phyloP scores from a whole-genome alignment of 768 basidiomycete species.

The Calocybe gangraenosa region DNA sequence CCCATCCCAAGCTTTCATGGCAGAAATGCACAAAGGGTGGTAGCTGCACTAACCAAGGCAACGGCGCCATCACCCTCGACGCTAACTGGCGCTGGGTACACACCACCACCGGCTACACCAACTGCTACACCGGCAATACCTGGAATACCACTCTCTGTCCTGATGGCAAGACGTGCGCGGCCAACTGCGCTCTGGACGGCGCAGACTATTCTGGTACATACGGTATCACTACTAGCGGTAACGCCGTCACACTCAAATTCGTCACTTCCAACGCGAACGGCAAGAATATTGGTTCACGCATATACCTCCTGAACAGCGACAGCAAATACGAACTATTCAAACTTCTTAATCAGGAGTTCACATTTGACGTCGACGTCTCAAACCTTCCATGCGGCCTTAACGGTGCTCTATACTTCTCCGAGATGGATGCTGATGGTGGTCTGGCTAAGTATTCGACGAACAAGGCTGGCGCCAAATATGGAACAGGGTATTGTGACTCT shows the following conservation, averaged over 20 bases:
- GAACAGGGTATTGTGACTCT: slow-evolving; percentile 53
- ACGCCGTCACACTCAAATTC: slow-evolving; percentile 44
- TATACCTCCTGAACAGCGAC: slow-evolving; percentile 48
- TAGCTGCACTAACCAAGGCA: slow-evolving; percentile 33
- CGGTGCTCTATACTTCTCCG: slow-evolving; percentile 58
- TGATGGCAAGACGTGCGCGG: slow-evolving; percentile 42
- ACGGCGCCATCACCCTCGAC: slow-evolving; percentile 43
- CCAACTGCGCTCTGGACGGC: slow-evolving; percentile 38
- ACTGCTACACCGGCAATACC: slow-evolving; percentile 53
- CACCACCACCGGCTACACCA: slow-evolving; percentile 29
- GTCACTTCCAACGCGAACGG: slow-evolving; percentile 29
- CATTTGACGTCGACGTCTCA: slow-evolving; percentile 56
- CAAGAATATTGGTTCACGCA: slow-evolving; percentile 37
- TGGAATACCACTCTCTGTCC: slow-evolving; percentile 51
- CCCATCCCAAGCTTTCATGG: slow-evolving; percentile 38
- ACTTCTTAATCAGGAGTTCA: slow-evolving; percentile 11
- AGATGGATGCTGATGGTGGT: slow-evolving; percentile 61
- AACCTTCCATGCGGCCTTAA: slow-evolving; percentile 57
- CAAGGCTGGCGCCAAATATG: slow-evolving; percentile 53
- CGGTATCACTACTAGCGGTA: slow-evolving; percentile 47
- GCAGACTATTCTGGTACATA: slow-evolving; percentile 47
- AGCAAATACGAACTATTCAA: slow-evolving; percentile 30
- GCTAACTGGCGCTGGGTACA: slow-evolving; percentile 58
- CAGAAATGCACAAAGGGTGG: slow-evolving; percentile 47
- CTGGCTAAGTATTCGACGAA: slow-evolving; percentile 40